Percentiles rank a stretch among this genome's conserved stretches.
These are phyloP conservation scores for Fusarium sp. DNA, from an alignment of 2,329 filamentous ascomycete genomes.

Conservation along the genomic window DNA sequence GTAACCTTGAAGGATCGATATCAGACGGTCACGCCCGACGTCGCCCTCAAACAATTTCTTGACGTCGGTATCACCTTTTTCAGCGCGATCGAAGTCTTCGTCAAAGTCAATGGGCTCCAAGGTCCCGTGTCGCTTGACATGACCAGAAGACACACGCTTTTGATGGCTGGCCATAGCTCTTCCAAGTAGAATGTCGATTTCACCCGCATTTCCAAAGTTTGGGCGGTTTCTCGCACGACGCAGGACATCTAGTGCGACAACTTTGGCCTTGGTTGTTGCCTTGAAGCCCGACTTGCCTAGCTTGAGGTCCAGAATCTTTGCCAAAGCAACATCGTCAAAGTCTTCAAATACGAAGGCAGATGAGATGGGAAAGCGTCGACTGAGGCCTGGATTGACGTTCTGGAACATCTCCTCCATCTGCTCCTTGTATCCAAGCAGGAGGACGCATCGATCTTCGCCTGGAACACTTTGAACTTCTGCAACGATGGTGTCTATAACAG, in stretches of 20 bases:
- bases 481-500: constrained; percentile 78
- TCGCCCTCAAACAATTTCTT: constrained; percentile 64
- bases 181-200: constrained; percentile 64
- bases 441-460: constrained; percentile 76
- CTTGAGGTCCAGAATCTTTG: constrained; percentile 70
- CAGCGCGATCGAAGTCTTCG: constrained; percentile 64
- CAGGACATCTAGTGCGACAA: constrained; percentile 67
- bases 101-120: constrained; percentile 81
- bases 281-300: constrained; percentile 64
- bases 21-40: constrained; percentile 65
- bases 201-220: constrained; percentile 79
- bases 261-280: constrained; percentile 61
- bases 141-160: constrained; percentile 28
- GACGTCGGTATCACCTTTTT: constrained; percentile 54
- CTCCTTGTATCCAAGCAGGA: constrained; percentile 75
- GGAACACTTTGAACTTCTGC: constrained; percentile 75
- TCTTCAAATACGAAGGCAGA: constrained; percentile 75
- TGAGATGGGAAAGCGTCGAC: constrained; percentile 70
- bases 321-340: constrained; percentile 67
- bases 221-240: constrained; percentile 67
- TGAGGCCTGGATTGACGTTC: constrained; percentile 76
- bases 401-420: constrained; percentile 77
- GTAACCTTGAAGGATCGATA: constrained; percentile 63
- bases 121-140: constrained; percentile 61
- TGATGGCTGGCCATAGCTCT: constrained; percentile 37